A percentile compares a stretch with the other conserved stretches of the same genome.
Evolutionary conservation across 306 rosid genomes (phyloP).

Genomic region (Oemleria cerasiformis): DNA sequence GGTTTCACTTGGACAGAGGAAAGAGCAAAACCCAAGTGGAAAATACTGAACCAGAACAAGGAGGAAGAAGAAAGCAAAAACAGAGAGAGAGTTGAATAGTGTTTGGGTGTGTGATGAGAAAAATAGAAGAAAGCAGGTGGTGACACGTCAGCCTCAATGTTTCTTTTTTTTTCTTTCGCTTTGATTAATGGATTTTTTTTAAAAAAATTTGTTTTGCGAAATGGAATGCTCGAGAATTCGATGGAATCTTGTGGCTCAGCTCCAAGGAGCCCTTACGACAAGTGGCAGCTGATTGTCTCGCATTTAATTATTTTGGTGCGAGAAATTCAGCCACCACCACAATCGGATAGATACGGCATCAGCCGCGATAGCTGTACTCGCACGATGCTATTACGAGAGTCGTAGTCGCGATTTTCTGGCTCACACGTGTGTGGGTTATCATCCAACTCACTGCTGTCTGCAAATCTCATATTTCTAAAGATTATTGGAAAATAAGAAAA

Average conservation of each 20-base stretch:
- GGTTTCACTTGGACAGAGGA: neutral
- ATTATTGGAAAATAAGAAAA: too few species aligned
- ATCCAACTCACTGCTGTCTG: neutral
- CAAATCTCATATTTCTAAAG: neutral
- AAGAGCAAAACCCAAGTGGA: neutral
- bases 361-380: neutral
- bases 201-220: neutral
- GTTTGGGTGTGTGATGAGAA: neutral
- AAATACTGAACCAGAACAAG: conserved; percentile 2
- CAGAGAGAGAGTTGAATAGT: neutral
- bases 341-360: neutral
- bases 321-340: conserved; percentile 4
- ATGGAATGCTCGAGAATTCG: conserved; percentile 40
- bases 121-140: conserved; percentile 16
- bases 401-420: neutral
- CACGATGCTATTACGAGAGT: neutral
- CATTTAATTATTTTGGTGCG: neutral
- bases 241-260: conserved; percentile 64
- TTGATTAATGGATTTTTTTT: neutral
- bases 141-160: conserved; percentile 40
- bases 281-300: conserved; percentile 32
- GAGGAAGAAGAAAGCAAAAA: neutral
- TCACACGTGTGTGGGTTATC: neutral
- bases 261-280: conserved; percentile 26
- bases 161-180: conserved; percentile 8